Conservation (phyloP, 1,284 basidiomycete genomes). For the Tylopilus orsonianus region DNA sequence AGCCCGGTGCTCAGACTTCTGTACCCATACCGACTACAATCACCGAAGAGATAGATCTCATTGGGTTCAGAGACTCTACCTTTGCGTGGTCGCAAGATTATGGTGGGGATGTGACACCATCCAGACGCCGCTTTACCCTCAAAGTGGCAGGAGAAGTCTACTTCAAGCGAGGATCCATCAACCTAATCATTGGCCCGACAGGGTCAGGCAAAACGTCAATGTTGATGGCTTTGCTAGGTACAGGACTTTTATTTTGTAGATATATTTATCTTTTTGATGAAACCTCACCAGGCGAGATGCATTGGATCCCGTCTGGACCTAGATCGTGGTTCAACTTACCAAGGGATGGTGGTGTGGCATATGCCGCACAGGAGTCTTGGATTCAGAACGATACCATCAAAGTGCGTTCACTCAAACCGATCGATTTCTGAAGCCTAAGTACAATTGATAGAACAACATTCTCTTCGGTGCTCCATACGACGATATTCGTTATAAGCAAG, state of each 20-base stretch:
- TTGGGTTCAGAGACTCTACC: constrained; percentile 1
- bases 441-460: background rate
- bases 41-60: background rate
- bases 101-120: background rate
- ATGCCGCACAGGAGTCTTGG: background rate
- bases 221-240: constrained; percentile 1
- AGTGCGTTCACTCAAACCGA: background rate
- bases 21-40: background rate
- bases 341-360: background rate
- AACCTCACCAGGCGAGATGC: background rate
- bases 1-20: background rate
- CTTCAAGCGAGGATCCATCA: background rate
- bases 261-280: background rate
- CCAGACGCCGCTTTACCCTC: background rate
- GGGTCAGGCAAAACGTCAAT: background rate
- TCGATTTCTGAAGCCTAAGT: background rate
- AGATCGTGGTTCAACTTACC: constrained; percentile 1
- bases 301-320: background rate
- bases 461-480: background rate
- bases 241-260: background rate
- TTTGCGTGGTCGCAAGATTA: background rate
- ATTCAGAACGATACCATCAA: constrained; percentile 1
- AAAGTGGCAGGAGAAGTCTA: background rate
- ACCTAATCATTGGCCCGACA: background rate
- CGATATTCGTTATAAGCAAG: background rate